A percentile compares a stretch with the other conserved stretches of the same genome.
phyloP scores from a whole-genome alignment of 768 basidiomycete genomes.

The Auriculariales sp. region DNA sequence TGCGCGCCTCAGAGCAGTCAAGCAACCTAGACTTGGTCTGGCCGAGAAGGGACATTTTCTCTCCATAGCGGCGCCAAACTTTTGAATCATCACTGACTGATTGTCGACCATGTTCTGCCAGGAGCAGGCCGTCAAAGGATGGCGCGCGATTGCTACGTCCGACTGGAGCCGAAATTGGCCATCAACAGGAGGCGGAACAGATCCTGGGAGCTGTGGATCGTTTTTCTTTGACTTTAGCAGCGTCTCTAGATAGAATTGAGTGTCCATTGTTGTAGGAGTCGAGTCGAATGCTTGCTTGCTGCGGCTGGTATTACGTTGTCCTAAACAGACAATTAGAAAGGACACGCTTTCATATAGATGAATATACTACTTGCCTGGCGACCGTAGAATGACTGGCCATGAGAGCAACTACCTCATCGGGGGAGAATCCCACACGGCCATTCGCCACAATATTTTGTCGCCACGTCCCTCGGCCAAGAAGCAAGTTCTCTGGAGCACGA shows the following conservation, averaged over 20 bases:
- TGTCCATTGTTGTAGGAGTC: conserved; percentile 28
- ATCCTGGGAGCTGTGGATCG: neutral
- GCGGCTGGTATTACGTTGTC: neutral
- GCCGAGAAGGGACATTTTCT: neutral
- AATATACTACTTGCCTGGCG: conserved; percentile 13
- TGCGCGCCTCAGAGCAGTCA: neutral
- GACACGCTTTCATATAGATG: neutral
- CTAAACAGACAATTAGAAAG: neutral
- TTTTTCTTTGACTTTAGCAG: neutral
- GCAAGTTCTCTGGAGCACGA: conserved; percentile 11
- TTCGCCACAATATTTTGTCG: conserved; percentile 10
- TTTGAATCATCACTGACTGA: neutral
- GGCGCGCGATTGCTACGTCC: neutral
- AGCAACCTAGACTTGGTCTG: neutral
- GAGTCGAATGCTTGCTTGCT: conserved; percentile 23
- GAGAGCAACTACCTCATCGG: conserved; percentile 8
- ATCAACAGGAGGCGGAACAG: neutral
- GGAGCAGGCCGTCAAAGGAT: neutral
- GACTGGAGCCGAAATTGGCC: neutral
- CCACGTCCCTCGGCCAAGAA: conserved; percentile 13
- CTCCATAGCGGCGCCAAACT: neutral
- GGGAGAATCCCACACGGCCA: conserved; percentile 10
- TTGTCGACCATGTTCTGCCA: neutral
- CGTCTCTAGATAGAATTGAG: conserved; percentile 22
- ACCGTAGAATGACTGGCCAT: conserved; percentile 11